Evolutionary conservation across 139 green algal genomes (phyloP).

Genomic region (Pleodorina starrii): DNA sequence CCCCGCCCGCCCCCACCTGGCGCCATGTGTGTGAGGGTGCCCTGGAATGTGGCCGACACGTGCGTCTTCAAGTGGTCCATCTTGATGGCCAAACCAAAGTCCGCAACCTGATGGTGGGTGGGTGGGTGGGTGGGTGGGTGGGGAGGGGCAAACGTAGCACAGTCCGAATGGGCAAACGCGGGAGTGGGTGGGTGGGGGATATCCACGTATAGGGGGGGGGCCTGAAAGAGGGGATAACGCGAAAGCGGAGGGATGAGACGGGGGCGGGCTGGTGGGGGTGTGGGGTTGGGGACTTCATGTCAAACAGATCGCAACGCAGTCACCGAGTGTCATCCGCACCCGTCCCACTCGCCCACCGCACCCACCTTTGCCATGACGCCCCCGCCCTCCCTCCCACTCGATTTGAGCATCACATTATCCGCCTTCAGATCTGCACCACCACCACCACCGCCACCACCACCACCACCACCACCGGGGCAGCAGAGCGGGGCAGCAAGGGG

Average conservation of each 20-base stretch:
- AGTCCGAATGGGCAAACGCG: too few species aligned
- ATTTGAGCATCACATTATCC: conserved; percentile 77
- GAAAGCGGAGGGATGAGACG: too few species aligned
- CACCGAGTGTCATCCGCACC: too few species aligned
- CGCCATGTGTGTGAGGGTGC: conserved; percentile 60
- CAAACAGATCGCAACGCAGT: too few species aligned
- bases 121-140: neutral
- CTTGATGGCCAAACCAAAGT: conserved; percentile 73
- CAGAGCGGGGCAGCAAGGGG: neutral
- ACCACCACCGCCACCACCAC: too few species aligned
- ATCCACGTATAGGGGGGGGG: too few species aligned
- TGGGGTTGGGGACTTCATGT: too few species aligned
- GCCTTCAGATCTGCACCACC: conserved; percentile 53
- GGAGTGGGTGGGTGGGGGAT: neutral
- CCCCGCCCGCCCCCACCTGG: neutral
- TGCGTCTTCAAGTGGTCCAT: conserved; percentile 69
- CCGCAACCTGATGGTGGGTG: conserved; percentile 39
- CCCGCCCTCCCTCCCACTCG: conserved; percentile 37
- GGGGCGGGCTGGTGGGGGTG: neutral
- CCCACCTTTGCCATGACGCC: conserved; percentile 62
- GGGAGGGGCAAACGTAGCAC: neutral
- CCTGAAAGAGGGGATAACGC: too few species aligned
- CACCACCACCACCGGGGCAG: too few species aligned
- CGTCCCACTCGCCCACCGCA: too few species aligned
- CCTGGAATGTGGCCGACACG: conserved; percentile 60